Conservation (phyloP, 441 rosid genomes). For the Brassica hybrid region DNA sequence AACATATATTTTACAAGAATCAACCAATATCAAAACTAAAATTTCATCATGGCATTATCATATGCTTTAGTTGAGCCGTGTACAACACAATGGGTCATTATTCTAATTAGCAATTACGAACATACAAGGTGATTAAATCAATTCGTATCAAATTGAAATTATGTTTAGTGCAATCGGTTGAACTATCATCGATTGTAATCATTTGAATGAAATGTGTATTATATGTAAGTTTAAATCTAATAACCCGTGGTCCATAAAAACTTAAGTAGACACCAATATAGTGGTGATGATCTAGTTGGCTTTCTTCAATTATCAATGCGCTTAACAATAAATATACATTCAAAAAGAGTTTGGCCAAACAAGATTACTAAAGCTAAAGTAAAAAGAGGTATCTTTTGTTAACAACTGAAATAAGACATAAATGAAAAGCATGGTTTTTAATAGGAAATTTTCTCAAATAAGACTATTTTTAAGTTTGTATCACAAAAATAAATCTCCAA, state of each 20-base stretch:
- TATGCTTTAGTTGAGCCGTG: slow-evolving; percentile 34
- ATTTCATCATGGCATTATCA: slow-evolving; percentile 9
- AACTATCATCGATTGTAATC: slow-evolving; percentile 23
- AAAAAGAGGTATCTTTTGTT: neutral
- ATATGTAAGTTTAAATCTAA: slow-evolving; percentile 9
- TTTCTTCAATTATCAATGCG: neutral
- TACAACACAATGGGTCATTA: slow-evolving; percentile 14
- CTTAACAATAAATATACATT: neutral
- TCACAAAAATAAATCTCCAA: too few species aligned
- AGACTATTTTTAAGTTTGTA: too few species aligned
- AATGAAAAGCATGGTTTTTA: too few species aligned
- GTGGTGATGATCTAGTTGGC: slow-evolving; percentile 17
- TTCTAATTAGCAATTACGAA: slow-evolving; percentile 11
- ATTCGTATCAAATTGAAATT: slow-evolving; percentile 1
- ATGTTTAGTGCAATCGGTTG: slow-evolving; percentile 20
- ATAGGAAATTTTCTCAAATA: too few species aligned
- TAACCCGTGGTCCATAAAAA: slow-evolving; percentile 9
- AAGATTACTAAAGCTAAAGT: slow-evolving; percentile 19
- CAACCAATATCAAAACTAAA: neutral
- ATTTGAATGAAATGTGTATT: slow-evolving; percentile 9
- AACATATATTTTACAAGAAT: neutral
- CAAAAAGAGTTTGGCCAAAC: slow-evolving; percentile 20
- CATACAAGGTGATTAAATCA: slow-evolving; percentile 4
- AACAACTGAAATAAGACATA: neutral
- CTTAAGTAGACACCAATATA: slow-evolving; percentile 18